Conservation (phyloP, 2,329 filamentous ascomycete species). For the Phialemonium atrogriseum region DNA sequence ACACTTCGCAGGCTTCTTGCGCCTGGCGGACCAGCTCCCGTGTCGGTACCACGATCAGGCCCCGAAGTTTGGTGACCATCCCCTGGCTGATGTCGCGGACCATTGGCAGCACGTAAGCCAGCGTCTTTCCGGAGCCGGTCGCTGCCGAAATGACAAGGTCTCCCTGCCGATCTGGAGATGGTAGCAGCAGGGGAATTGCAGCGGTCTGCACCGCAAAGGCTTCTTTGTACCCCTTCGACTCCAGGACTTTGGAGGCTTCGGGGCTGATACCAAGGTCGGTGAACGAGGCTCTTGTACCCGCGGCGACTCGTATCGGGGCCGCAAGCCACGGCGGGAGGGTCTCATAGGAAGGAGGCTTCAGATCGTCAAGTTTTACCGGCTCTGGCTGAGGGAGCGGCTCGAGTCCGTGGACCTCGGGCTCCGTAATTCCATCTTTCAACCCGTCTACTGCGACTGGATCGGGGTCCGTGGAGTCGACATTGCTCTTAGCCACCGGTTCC, state of each 20-base stretch:
- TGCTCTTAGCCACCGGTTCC: too few relatives aligned
- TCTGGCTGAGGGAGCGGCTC: conserved; percentile 75
- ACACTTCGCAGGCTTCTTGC: conserved; percentile 67
- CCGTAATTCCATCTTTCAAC: conserved; percentile 16
- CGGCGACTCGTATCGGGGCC: conserved; percentile 60
- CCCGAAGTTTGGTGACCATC: conserved; percentile 59
- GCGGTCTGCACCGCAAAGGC: conserved; percentile 76
- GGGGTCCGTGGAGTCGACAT: too few relatives aligned
- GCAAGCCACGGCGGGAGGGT: conserved; percentile 76
- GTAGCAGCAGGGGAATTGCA: conserved; percentile 71
- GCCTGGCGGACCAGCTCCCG: conserved; percentile 85
- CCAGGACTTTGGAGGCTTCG: conserved; percentile 53
- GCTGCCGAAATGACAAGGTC: conserved; percentile 88
- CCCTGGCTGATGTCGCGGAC: conserved; percentile 64
- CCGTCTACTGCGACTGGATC: conserved; percentile 18
- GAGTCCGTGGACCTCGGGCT: conserved; percentile 56
- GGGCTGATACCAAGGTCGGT: conserved; percentile 51
- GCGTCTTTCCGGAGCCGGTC: conserved; percentile 91
- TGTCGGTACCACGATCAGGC: conserved; percentile 81
- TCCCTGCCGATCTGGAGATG: conserved; percentile 52
- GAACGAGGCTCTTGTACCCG: conserved; percentile 54
- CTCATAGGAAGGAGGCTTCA: conserved; percentile 62
- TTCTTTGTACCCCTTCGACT: conserved; percentile 58
- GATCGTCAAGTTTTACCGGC: conserved; percentile 45
- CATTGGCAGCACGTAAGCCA: conserved; percentile 84